Conservation (phyloP, 2,329 filamentous ascomycete genomes). For the Remersonia thermophila region DNA sequence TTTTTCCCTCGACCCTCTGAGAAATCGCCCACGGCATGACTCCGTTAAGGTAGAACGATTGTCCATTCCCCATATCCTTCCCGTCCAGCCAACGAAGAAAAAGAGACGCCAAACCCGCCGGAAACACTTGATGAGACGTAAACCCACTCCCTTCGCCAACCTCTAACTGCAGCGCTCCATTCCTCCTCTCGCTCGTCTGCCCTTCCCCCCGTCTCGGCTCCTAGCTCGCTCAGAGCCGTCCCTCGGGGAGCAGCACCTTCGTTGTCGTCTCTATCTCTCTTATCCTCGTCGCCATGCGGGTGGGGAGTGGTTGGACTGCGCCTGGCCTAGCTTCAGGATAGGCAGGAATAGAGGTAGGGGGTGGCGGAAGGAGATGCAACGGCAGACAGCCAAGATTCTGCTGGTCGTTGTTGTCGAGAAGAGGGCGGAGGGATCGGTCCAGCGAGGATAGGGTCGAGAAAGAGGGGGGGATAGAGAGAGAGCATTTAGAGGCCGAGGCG, state of each 20-base stretch:
- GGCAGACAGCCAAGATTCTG: too few species aligned
- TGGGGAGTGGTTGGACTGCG: too few species aligned
- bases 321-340: not conserved
- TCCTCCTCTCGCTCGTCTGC: conserved; percentile 1
- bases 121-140: conserved; percentile 3
- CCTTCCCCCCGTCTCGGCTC: conserved; percentile 1
- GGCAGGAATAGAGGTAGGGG: not conserved
- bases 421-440: too few species aligned
- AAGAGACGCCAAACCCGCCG: conserved; percentile 11
- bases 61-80: conserved; percentile 4
- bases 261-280: too few species aligned
- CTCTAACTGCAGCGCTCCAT: not conserved
- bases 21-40: conserved; percentile 18
- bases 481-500: conserved; percentile 87
- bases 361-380: too few species aligned
- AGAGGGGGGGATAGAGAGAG: conserved; percentile 29
- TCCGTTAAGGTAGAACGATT: conserved; percentile 13
- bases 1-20: conserved; percentile 16
- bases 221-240: not conserved
- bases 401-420: too few species aligned
- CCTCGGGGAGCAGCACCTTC: too few species aligned
- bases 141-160: not conserved
- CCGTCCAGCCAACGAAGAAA: conserved; percentile 12
- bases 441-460: conserved; percentile 4
- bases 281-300: too few species aligned